Conservation (phyloP, 139 green algal species). For the Chlorella sp. region DNA sequence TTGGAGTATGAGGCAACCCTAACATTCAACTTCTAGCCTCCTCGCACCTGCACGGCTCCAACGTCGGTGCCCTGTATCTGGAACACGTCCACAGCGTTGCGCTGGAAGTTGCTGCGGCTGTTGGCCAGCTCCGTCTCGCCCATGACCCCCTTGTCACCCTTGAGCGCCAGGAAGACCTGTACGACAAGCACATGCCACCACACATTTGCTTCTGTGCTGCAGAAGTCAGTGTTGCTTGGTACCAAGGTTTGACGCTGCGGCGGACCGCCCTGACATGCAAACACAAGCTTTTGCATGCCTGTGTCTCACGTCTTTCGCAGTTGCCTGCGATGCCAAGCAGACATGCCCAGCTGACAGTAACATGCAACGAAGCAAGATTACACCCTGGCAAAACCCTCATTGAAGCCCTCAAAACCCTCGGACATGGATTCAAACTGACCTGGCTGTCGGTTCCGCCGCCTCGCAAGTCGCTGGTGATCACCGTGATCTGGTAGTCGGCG, state of each 20-base stretch:
- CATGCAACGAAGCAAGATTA: no score
- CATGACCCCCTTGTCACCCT: slow-evolving; percentile 26
- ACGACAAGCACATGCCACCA: neutral
- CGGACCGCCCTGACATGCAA: neutral
- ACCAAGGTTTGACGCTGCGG: neutral
- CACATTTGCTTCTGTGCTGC: neutral
- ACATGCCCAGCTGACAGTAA: neutral
- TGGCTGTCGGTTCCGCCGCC: slow-evolving; percentile 45
- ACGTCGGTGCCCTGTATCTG: slow-evolving; percentile 3
- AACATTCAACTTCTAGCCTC: neutral
- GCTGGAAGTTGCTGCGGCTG: slow-evolving; percentile 10
- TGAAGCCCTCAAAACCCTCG: neutral
- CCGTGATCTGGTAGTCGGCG: slow-evolving; percentile 34
- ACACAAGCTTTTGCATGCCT: neutral
- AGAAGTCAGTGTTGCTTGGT: neutral
- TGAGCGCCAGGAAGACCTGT: slow-evolving; percentile 6
- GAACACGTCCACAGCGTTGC: slow-evolving; percentile 28
- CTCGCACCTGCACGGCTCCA: neutral
- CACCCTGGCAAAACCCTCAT: neutral
- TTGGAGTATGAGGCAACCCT: no score
- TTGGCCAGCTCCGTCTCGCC: slow-evolving; percentile 38
- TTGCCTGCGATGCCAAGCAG: neutral
- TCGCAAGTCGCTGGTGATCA: slow-evolving; percentile 39
- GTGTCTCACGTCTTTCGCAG: neutral
- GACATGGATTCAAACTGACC: slow-evolving; percentile 21